Evolutionary conservation across 495 filamentous ascomycete genomes (phyloP).

Genomic region (Hypoxylon perforatum): DNA sequence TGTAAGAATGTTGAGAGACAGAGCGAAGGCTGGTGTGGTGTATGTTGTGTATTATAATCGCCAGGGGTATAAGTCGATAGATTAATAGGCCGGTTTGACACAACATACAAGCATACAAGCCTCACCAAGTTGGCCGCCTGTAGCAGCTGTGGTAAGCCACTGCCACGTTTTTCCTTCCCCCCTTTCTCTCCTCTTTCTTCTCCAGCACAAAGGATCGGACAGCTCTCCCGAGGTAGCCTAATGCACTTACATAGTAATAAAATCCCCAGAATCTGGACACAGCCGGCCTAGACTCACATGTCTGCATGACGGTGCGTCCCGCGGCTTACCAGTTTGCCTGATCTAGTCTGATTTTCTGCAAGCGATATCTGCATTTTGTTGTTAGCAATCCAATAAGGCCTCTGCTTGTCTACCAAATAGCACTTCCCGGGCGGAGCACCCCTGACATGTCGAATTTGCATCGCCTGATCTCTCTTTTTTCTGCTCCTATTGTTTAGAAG

Average conservation of each 20-base stretch:
- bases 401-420: constrained; percentile 8
- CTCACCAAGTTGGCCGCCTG: too few species aligned
- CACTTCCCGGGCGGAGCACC: constrained; percentile 16
- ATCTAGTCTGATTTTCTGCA: constrained; percentile 19
- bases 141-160: not conserved
- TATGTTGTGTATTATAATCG: too few species aligned
- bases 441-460: constrained; percentile 19
- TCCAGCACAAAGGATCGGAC: not conserved
- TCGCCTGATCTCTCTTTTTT: constrained; percentile 32
- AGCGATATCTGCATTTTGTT: constrained; percentile 14
- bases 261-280: constrained; percentile 13
- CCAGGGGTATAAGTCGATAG: too few species aligned
- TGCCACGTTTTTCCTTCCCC: not conserved
- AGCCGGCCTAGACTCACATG: constrained; percentile 27
- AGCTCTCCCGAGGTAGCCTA: not conserved
- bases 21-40: too few species aligned
- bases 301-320: constrained; percentile 34
- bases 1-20: too few species aligned
- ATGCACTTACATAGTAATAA: constrained; percentile 7
- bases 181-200: too few species aligned
- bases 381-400: constrained; percentile 23
- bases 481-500: constrained; percentile 1
- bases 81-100: too few species aligned
- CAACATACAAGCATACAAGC: not conserved
- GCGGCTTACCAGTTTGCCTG: constrained; percentile 21